phyloP scores from a whole-genome alignment of 2,329 filamentous ascomycete species.

The Stagonosporopsis chrysanthemi region DNA sequence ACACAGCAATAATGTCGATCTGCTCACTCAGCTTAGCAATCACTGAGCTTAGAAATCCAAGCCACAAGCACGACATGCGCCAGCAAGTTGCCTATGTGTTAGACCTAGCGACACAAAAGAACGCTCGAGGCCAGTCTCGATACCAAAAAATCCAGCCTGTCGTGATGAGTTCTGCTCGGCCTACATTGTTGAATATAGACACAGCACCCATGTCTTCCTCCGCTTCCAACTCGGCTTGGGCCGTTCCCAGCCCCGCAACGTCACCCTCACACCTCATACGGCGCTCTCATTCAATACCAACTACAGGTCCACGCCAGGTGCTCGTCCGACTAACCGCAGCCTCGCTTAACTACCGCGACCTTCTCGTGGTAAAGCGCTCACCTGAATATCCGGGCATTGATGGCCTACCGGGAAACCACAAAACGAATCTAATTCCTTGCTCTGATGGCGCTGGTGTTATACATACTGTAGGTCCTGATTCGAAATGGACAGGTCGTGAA shows the following conservation, averaged over 20 bases:
- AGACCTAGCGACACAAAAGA: neutral
- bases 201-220: neutral
- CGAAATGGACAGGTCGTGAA: slow-evolving; percentile 27
- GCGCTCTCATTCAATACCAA: neutral
- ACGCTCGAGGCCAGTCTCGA: neutral
- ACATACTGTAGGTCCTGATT: slow-evolving; percentile 31
- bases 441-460: slow-evolving; percentile 33
- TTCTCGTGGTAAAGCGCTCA: slow-evolving; percentile 23
- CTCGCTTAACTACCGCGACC: slow-evolving; percentile 36
- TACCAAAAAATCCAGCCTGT: neutral
- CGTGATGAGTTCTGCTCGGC: neutral
- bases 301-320: slow-evolving; percentile 20
- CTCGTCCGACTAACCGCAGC: slow-evolving; percentile 32
- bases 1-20: neutral
- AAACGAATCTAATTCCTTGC: slow-evolving; percentile 24
- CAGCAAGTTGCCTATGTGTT: neutral
- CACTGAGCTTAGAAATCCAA: slow-evolving; percentile 9
- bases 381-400: slow-evolving; percentile 21
- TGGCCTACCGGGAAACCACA: slow-evolving; percentile 13
- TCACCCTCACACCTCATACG: slow-evolving; percentile 3
- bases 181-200: neutral
- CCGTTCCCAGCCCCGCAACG: slow-evolving; percentile 8
- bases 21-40: slow-evolving; percentile 9
- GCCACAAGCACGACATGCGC: neutral
- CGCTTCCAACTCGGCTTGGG: slow-evolving; percentile 12